Evolutionary conservation across 2,329 filamentous ascomycete genomes (phyloP).

Genomic region (Kalmusia sp.): DNA sequence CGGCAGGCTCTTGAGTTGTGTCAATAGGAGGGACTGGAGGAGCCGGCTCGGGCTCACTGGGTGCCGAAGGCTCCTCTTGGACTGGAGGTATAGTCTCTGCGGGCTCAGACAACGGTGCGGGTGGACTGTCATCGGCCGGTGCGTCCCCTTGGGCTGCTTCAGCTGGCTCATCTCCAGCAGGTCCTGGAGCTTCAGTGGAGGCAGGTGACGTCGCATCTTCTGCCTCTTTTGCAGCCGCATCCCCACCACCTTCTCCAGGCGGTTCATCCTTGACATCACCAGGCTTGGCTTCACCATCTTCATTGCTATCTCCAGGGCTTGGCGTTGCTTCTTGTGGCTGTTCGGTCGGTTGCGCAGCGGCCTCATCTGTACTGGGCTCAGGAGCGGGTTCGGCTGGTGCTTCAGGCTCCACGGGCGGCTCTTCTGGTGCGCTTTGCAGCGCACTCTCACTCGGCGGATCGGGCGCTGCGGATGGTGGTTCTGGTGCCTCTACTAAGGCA

Average conservation of each 20-base stretch:
- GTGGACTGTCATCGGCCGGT: conserved; percentile 10
- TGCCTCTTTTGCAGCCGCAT: conserved; percentile 6
- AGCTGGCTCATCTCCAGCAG: conserved; percentile 4
- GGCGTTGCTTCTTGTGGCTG: conserved; percentile 8
- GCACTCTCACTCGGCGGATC: conserved; percentile 15
- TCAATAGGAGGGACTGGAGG: conserved; percentile 15
- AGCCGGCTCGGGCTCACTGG: conserved; percentile 18
- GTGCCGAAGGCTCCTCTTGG: background rate
- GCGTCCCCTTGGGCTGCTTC: conserved; percentile 12
- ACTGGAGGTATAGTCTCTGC: background rate
- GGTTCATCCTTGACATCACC: conserved; percentile 36
- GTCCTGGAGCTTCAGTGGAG: conserved; percentile 10
- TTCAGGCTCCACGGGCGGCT: conserved; percentile 9
- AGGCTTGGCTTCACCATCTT: conserved; percentile 18
- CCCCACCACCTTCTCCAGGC: conserved; percentile 17
- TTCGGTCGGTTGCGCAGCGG: conserved; percentile 2
- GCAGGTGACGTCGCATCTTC: conserved; percentile 15
- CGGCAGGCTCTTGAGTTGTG: conserved; percentile 20
- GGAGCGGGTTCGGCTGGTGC: conserved; percentile 11
- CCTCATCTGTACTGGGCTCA: conserved; percentile 11
- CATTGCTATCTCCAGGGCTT: conserved; percentile 15
- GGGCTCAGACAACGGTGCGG: conserved; percentile 1
- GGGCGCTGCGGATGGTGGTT: conserved; percentile 14
- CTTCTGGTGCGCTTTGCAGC: conserved; percentile 10
- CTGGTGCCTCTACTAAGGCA: conserved; percentile 18